A percentile compares a stretch with the other conserved stretches of the same genome.
Conservation (phyloP, 225 moss, liverwort and hornwort species). For the Pseudisothecium myosuroides region DNA sequence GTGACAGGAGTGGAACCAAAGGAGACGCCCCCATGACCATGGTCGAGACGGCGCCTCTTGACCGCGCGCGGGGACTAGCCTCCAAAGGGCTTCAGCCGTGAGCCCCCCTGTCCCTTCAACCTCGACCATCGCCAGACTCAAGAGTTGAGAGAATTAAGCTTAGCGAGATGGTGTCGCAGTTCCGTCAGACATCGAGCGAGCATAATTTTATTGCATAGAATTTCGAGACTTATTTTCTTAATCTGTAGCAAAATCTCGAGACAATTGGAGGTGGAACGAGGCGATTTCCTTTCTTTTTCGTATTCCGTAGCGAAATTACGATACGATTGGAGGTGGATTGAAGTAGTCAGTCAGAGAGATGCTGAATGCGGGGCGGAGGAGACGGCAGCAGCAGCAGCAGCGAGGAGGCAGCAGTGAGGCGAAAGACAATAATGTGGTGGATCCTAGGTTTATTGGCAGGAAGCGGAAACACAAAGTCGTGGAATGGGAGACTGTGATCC, state of each 20-base stretch:
- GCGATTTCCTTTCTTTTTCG: not conserved
- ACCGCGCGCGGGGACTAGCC: not conserved
- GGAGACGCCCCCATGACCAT: not conserved
- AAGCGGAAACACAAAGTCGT: not conserved
- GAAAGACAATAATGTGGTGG: not conserved
- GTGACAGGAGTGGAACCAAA: not conserved
- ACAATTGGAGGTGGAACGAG: not conserved
- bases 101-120: not conserved
- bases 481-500: not conserved
- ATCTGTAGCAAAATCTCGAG: not conserved
- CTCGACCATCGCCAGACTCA: not conserved
- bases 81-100: not conserved
- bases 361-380: conserved; percentile 17
- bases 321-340: not conserved
- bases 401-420: not conserved
- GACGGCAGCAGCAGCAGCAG: conserved; percentile 7
- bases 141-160: not conserved
- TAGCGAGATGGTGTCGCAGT: not conserved
- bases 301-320: not conserved
- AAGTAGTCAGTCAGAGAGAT: not conserved
- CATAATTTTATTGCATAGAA: not conserved
- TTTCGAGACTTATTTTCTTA: not conserved
- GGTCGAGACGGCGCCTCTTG: not conserved
- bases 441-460: conserved; percentile 4
- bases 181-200: not conserved